Conservation (phyloP, 345 rosid genomes). For the Atalantia buxifolia region DNA sequence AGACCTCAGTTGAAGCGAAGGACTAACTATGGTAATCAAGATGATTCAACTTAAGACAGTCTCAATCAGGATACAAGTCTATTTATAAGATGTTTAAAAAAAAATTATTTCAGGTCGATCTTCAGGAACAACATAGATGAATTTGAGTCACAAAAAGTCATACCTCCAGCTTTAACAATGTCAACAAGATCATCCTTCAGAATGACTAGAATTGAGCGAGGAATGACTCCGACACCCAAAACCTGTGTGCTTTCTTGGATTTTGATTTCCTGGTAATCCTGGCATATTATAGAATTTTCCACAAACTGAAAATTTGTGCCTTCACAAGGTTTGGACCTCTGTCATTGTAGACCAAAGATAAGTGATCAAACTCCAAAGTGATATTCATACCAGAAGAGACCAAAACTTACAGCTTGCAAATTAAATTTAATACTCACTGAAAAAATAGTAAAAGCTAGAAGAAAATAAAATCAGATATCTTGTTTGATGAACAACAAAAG, state of each 20-base stretch:
- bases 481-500: not conserved
- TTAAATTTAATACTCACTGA: not conserved
- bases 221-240: constrained; percentile 92
- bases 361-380: not conserved
- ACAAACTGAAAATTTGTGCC: constrained; percentile 66
- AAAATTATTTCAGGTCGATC: not conserved
- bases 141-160: constrained; percentile 7
- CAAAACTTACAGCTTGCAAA: not conserved
- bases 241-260: constrained; percentile 92
- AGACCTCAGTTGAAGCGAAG: not conserved
- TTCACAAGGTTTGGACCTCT: constrained; percentile 72
- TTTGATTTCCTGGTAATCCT: constrained; percentile 94
- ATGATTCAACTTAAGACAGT: not conserved
- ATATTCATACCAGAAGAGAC: not conserved
- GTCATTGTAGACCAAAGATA: constrained; percentile 24
- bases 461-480: not conserved
- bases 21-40: not conserved
- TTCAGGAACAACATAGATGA: not conserved
- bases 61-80: not conserved
- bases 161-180: constrained; percentile 96
- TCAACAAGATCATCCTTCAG: constrained; percentile 95
- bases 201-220: constrained; percentile 77
- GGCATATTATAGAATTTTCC: constrained; percentile 66
- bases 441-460: not conserved
- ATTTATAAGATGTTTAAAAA: too few relatives aligned